Evolutionary conservation across 2,329 filamentous ascomycete genomes (phyloP), one percentile per base, ranked within the genome.

Genomic region (Canariomyces notabilis): DNA sequence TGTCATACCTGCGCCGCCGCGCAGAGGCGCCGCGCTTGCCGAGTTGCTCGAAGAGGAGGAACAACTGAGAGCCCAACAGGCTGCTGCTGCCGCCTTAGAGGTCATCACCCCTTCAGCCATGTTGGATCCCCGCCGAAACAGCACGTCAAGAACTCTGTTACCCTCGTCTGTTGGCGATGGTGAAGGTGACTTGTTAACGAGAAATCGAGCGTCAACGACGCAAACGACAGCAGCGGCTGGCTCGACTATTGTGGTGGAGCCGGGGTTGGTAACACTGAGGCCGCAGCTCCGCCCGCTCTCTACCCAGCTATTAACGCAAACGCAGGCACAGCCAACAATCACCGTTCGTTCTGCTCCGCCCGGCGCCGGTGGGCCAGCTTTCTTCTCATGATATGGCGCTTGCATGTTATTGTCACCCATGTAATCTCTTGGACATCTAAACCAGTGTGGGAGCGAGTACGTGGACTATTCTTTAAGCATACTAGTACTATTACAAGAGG

Each of bases 1-100:
- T 15, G 73, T 82, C 6, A 82, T 84, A 12, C 80, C 80, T 2
- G 79, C 80, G 1, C 80, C 80, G 15, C 71, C 74, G 29, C 71
- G 80, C n/a, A 68, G 72, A 47, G 77, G 79, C 5, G 72, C 74
- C 0, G 75, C 77, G 37, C 60, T 82, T 4, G 73, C 74, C n/a
- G 71, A 75, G 44, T 67, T 82, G 6, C 62, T 80, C 2, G 76
- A 80, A 48, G 77, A 82, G 49, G 75, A 79, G 46, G 70, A 65
- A 9, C 26, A 29, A 29, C 14, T 29, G 26, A 12, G 14, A 29
- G 26, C 26, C 14, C 26, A 29, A 29, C 26, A 9, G 26, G 26
- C 26, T 29, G 26, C 26, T 9, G 7, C 26, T 4, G 8, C 26
- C 9, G 4, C 3, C 14, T n/a, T n/a, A n/a, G n/a, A n/a, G n/a